These are phyloP conservation scores for Backusella parvicylindrica DNA, from an alignment of 192 early-diverging fungal genomes.

Conservation along the genomic window DNA sequence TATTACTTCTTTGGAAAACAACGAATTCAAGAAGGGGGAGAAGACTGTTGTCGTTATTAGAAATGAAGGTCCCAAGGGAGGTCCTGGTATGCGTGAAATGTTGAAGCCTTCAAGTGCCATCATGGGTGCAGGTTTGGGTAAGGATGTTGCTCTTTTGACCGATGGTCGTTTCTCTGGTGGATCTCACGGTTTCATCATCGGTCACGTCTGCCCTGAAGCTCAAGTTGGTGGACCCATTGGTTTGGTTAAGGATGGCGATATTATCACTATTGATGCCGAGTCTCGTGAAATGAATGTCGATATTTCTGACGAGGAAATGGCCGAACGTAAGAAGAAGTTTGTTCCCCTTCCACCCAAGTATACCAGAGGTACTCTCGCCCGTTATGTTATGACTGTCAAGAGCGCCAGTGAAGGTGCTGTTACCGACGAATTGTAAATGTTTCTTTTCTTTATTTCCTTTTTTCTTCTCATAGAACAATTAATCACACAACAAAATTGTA, in stretches of 20 bases:
- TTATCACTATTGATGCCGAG: constrained; percentile 85
- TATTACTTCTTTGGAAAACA: constrained; percentile 82
- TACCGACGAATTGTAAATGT: constrained; percentile 68
- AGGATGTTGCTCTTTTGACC: constrained; percentile 95
- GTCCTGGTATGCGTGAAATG: constrained; percentile 99
- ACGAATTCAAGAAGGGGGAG: constrained; percentile 89
- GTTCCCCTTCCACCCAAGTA: constrained; percentile 85
- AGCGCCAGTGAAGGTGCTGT: constrained; percentile 80
- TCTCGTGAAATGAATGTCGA: constrained; percentile 73
- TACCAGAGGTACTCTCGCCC: constrained; percentile 83
- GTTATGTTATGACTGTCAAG: constrained; percentile 90
- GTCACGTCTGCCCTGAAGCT: constrained; percentile 98
- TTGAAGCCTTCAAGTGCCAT: constrained; percentile 95
- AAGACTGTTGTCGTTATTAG: constrained; percentile 85
- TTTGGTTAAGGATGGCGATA: constrained; percentile 86
- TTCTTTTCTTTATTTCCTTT: neutral
- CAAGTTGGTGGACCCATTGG: constrained; percentile 96
- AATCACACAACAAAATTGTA: neutral
- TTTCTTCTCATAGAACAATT: neutral
- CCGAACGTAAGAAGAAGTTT: constrained; percentile 67
- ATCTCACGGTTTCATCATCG: constrained; percentile 98
- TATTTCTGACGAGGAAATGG: constrained; percentile 76
- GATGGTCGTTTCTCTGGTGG: constrained; percentile 99
- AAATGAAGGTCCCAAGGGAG: constrained; percentile 97
- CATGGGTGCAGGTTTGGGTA: constrained; percentile 98